These are phyloP conservation scores for Arthrocladium fulminans DNA, from an alignment of 2,329 filamentous ascomycete species.

Conservation along the genomic window DNA sequence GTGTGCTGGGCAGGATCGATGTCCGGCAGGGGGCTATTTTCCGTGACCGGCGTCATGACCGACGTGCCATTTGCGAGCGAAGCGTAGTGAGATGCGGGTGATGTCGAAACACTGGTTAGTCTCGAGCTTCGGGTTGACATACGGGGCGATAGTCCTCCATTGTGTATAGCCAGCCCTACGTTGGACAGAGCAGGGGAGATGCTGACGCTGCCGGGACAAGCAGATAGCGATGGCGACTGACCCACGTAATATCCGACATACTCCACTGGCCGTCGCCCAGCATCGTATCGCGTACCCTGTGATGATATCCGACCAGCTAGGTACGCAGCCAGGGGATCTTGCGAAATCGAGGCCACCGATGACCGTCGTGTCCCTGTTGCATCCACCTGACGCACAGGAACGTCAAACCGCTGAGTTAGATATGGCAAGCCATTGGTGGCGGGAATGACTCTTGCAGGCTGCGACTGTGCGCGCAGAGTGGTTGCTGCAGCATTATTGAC, in stretches of 20 bases:
- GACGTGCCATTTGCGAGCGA: background rate
- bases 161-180: constrained; percentile 33
- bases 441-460: constrained; percentile 38
- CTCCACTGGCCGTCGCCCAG: constrained; percentile 34
- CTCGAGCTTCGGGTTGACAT: constrained; percentile 14
- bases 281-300: constrained; percentile 27
- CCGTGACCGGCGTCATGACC: background rate
- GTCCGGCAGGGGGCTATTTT: constrained; percentile 2
- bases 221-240: constrained; percentile 35
- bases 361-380: background rate
- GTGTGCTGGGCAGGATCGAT: constrained; percentile 1
- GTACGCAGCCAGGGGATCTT: background rate
- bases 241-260: constrained; percentile 40
- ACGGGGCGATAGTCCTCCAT: constrained; percentile 30
- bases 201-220: constrained; percentile 33
- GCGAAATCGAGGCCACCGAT: background rate
- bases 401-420: constrained; percentile 10
- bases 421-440: constrained; percentile 22
- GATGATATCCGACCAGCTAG: constrained; percentile 14
- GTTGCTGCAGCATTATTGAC: constrained; percentile 35
- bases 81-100: constrained; percentile 7
- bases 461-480: constrained; percentile 41
- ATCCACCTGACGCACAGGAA: constrained; percentile 10
- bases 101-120: constrained; percentile 4
- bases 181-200: constrained; percentile 31